Conservation (phyloP, 2,329 filamentous ascomycete genomes). For the Leptoxyphium fumago region DNA sequence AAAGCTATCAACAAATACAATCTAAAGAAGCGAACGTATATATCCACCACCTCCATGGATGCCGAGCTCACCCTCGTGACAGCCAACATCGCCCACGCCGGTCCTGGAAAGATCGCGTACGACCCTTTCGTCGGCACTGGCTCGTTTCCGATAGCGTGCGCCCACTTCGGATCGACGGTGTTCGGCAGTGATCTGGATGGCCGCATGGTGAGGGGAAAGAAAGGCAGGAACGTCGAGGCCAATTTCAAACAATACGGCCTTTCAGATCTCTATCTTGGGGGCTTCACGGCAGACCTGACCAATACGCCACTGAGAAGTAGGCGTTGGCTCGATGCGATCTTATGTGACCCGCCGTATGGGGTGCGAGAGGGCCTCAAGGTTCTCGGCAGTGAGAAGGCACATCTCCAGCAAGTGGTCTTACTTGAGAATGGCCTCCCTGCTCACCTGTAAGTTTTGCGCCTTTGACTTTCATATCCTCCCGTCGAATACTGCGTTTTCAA, state of each 20-base stretch:
- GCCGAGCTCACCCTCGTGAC: conserved; percentile 82
- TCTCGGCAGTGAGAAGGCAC: conserved; percentile 55
- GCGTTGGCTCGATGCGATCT: conserved; percentile 68
- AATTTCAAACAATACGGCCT: conserved; percentile 82
- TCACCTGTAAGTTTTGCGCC: conserved; percentile 41
- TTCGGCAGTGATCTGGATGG: conserved; percentile 92
- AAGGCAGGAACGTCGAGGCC: conserved; percentile 40
- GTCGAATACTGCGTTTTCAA: too few relatives aligned
- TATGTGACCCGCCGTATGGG: conserved; percentile 93
- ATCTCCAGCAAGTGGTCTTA: conserved; percentile 35
- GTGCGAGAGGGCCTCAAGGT: conserved; percentile 86
- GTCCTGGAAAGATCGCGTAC: conserved; percentile 72
- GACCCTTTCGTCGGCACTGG: conserved; percentile 95
- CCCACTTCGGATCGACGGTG: conserved; percentile 72
- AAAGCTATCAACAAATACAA: conserved; percentile 61
- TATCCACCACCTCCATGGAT: conserved; percentile 95
- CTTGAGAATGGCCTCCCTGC: conserved; percentile 55
- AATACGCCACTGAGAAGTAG: conserved; percentile 53
- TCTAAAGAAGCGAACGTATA: conserved; percentile 85
- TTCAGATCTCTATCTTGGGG: conserved; percentile 51
- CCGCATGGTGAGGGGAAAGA: conserved; percentile 63
- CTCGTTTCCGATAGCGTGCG: conserved; percentile 78
- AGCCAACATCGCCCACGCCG: conserved; percentile 76
- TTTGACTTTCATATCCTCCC: conserved; percentile 3
- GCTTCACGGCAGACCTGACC: conserved; percentile 75